phyloP scores from a whole-genome alignment of 345 rosid genomes.

The Brassica nigra region DNA sequence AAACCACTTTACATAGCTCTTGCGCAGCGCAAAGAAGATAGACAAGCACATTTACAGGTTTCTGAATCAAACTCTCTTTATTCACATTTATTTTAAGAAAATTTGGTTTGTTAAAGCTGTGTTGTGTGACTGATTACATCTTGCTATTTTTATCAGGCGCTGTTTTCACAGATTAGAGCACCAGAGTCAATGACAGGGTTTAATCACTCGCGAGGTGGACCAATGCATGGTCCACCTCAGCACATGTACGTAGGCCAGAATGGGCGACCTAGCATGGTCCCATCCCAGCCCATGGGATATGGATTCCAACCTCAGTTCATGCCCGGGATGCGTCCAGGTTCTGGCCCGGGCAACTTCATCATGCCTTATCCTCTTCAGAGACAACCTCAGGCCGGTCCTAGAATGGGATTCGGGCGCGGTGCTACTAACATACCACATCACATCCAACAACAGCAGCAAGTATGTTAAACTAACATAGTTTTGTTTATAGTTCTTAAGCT shows the following conservation, averaged over 20 bases:
- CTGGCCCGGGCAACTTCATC: constrained; percentile 24
- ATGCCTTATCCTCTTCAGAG: constrained; percentile 63
- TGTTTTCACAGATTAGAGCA: constrained; percentile 36
- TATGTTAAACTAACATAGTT: background rate
- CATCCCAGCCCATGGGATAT: constrained; percentile 62
- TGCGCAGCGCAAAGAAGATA: constrained; percentile 78
- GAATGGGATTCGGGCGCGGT: constrained; percentile 52
- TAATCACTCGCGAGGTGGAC: constrained; percentile 26
- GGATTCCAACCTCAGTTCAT: constrained; percentile 55
- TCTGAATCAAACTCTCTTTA: background rate
- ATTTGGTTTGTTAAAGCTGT: background rate
- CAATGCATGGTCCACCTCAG: constrained; percentile 33
- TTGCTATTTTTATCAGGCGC: constrained; percentile 6
- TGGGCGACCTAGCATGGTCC: constrained; percentile 46
- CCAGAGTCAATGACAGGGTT: constrained; percentile 3
- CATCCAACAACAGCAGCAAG: constrained; percentile 30
- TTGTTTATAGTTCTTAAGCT: background rate
- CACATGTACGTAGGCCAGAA: constrained; percentile 37
- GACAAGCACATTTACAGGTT: constrained; percentile 66
- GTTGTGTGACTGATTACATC: background rate
- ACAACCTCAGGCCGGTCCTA: constrained; percentile 56
- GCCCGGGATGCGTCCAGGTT: constrained; percentile 51
- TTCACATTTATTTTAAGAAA: background rate
- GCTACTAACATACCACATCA: constrained; percentile 44
- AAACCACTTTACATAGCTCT: constrained; percentile 74